Percentiles rank a stretch among this genome's conserved stretches.
Evolutionary conservation across 108 stramenopile genomes (phyloP).

Genomic region (Cyclotella atomus): DNA sequence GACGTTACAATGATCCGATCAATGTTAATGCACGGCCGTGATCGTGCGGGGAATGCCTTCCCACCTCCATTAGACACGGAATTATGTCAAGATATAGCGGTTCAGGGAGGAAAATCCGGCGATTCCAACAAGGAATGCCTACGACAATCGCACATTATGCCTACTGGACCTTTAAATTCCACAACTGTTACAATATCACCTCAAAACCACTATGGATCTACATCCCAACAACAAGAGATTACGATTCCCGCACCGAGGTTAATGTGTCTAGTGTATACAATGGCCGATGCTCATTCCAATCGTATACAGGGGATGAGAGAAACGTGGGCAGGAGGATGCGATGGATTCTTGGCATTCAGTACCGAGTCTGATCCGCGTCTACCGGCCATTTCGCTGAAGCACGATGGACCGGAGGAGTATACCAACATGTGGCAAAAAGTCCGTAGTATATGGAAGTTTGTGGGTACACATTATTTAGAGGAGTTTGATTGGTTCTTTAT

Average conservation of each 20-base stretch:
- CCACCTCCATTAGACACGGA: conserved; percentile 65
- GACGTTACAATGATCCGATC: conserved; percentile 73
- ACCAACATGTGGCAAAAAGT: conserved; percentile 83
- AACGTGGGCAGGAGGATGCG: conserved; percentile 79
- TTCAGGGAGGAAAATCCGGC: conserved; percentile 44
- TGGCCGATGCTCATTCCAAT: conserved; percentile 63
- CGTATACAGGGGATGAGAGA: conserved; percentile 65
- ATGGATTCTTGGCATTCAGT: conserved; percentile 91
- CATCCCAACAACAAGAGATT: conserved; percentile 21
- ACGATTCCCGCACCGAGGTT: conserved; percentile 52
- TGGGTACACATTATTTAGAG: conserved; percentile 78
- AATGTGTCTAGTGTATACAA: conserved; percentile 82
- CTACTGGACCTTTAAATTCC: conserved; percentile 41
- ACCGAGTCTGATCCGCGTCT: conserved; percentile 63
- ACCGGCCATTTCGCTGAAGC: conserved; percentile 58
- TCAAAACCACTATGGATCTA: conserved; percentile 47
- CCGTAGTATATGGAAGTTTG: conserved; percentile 85
- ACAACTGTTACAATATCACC: conserved; percentile 43
- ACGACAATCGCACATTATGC: conserved; percentile 26
- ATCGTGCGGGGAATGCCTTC: conserved; percentile 70
- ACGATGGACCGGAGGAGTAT: conserved; percentile 71
- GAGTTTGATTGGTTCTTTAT: conserved; percentile 92
- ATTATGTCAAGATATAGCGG: conserved; percentile 61
- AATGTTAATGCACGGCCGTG: conserved; percentile 62
- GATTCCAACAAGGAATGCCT: conserved; percentile 56